Conservation (phyloP, 23 red algal species). For the Gracilaria caudata region DNA sequence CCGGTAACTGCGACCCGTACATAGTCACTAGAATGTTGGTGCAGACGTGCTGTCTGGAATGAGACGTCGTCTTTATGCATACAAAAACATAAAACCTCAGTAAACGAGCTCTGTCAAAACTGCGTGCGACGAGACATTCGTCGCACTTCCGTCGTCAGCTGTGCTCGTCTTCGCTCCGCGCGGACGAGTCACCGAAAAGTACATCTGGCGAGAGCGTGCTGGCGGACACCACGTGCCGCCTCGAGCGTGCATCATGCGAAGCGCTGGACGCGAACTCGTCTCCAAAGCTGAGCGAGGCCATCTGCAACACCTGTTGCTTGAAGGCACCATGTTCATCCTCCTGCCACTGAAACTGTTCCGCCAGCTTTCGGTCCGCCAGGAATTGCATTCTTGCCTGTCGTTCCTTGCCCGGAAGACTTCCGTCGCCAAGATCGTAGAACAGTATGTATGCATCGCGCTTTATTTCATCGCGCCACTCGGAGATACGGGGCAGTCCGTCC, state of each 20-base stretch:
- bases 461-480: slow-evolving; percentile 53
- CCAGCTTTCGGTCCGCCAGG: slow-evolving; percentile 12
- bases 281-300: not conserved
- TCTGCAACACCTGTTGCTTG: not conserved
- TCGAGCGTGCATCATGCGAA: too few species aligned
- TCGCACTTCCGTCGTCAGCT: not conserved
- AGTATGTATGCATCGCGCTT: slow-evolving; percentile 52
- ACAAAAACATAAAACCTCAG: not conserved
- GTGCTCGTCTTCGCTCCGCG: not conserved
- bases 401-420: not conserved
- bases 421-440: slow-evolving; percentile 67
- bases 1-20: slow-evolving; percentile 94
- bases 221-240: too few species aligned
- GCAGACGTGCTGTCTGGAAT: slow-evolving; percentile 87
- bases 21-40: slow-evolving; percentile 90
- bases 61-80: not conserved
- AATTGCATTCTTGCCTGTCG: not conserved
- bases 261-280: not conserved
- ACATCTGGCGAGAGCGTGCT: not conserved
- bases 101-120: not conserved
- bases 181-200: not conserved
- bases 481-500: not conserved
- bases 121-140: not conserved
- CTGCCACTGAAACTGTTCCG: slow-evolving; percentile 10
- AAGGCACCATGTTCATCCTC: not conserved